Conservation (phyloP, 495 filamentous ascomycete genomes). For the Hypoxylon subgilvum region DNA sequence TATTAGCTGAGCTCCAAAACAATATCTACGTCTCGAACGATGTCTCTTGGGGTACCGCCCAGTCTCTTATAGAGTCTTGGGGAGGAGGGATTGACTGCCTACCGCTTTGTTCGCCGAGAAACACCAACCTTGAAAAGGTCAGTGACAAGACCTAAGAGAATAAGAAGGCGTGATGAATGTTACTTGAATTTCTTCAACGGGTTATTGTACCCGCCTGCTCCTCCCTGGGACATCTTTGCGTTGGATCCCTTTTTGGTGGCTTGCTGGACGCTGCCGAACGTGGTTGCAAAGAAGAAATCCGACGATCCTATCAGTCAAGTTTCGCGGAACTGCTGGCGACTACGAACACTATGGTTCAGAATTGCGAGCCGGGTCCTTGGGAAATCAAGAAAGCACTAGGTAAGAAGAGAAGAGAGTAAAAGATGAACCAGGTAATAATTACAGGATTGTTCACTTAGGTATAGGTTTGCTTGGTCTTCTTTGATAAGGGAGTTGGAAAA, state of each 20-base stretch:
- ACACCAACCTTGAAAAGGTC: conserved; percentile 74
- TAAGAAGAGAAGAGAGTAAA: conserved; percentile 3
- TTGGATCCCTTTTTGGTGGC: conserved; percentile 8
- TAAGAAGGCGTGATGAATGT: conserved; percentile 35
- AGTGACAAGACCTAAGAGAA: conserved; percentile 14
- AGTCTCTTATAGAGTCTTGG: conserved; percentile 6
- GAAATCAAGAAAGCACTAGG: conserved; percentile 2
- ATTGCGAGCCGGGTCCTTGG: background rate
- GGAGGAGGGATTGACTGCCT: conserved; percentile 46
- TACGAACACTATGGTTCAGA: conserved; percentile 4
- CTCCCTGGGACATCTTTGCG: conserved; percentile 55
- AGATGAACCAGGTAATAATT: conserved; percentile 16
- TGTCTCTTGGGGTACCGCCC: conserved; percentile 5
- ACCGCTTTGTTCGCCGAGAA: conserved; percentile 98
- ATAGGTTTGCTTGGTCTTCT: background rate
- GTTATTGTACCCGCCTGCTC: conserved; percentile 89
- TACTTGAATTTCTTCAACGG: conserved; percentile 99
- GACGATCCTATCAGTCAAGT: conserved; percentile 12
- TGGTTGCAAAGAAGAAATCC: conserved; percentile 8
- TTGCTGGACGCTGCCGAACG: conserved; percentile 1
- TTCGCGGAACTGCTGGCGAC: conserved; percentile 1
- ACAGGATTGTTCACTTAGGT: conserved; percentile 9
- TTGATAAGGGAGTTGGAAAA: conserved; percentile 1
- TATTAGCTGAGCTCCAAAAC: conserved; percentile 20
- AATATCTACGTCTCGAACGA: background rate